A percentile compares a stretch with the other conserved stretches of the same genome.
phyloP scores from a whole-genome alignment of 2,329 filamentous ascomycete genomes.

The Myriosclerotinia curreyana region DNA sequence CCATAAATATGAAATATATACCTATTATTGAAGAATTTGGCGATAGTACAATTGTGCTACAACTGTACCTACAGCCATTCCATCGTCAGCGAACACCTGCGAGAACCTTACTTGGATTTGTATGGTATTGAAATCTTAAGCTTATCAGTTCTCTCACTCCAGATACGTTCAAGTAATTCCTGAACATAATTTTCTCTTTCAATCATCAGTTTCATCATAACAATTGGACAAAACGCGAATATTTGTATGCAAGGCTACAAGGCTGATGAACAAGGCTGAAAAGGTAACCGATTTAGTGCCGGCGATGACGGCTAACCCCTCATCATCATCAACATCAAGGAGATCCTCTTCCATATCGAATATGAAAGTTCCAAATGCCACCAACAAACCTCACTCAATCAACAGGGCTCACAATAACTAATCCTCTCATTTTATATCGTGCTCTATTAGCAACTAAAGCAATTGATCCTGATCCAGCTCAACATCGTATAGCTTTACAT shows the following conservation, averaged over 20 bases:
- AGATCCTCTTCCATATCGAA: not conserved
- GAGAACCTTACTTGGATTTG: too few species aligned
- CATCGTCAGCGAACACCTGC: not conserved
- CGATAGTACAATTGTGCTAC: too few species aligned
- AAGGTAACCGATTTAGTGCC: slow-evolving; percentile 10
- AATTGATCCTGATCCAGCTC: slow-evolving; percentile 68
- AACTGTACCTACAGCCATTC: too few species aligned
- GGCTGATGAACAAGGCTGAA: slow-evolving; percentile 5
- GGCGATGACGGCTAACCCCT: slow-evolving; percentile 18
- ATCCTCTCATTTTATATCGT: slow-evolving; percentile 74
- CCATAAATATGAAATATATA: not conserved
- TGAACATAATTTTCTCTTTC: too few species aligned
- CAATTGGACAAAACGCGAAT: not conserved
- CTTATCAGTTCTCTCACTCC: too few species aligned
- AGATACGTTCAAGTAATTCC: not conserved
- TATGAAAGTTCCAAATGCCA: slow-evolving; percentile 32
- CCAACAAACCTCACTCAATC: slow-evolving; percentile 40
- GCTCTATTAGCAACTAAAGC: slow-evolving; percentile 59
- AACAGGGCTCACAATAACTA: slow-evolving; percentile 58
- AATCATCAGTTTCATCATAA: too few species aligned
- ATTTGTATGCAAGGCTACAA: not conserved
- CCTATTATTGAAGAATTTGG: too few species aligned
- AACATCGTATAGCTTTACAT: slow-evolving; percentile 71
- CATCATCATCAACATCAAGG: not conserved
- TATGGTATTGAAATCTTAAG: too few species aligned